Conservation (phyloP, 129 eudicot genomes). For the Artemisia tridentata region DNA sequence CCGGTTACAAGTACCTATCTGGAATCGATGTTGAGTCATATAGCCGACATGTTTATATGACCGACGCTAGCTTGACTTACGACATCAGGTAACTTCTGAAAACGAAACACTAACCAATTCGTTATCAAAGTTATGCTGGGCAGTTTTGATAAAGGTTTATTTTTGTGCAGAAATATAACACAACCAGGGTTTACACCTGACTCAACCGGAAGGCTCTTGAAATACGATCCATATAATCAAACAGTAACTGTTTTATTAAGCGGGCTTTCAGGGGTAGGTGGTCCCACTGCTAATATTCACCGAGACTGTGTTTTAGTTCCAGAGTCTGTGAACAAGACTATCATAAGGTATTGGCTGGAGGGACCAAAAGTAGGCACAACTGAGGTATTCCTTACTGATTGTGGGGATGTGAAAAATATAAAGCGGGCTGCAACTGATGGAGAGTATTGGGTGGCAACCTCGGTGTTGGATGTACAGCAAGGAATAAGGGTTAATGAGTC, state of each 20-base stretch:
- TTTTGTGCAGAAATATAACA: conserved; percentile 19
- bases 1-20: conserved; percentile 25
- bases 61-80: conserved; percentile 27
- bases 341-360: conserved; percentile 29
- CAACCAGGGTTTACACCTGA: conserved; percentile 28
- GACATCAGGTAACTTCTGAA: conserved; percentile 15
- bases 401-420: conserved; percentile 24
- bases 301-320: conserved; percentile 25
- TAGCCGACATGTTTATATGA: conserved; percentile 25
- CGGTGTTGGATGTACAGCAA: neutral
- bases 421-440: conserved; percentile 23
- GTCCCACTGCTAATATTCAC: conserved; percentile 25
- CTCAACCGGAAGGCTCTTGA: conserved; percentile 34
- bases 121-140: neutral
- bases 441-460: conserved; percentile 30
- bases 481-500: conserved; percentile 1
- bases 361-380: conserved; percentile 23
- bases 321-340: conserved; percentile 12
- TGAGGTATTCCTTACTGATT: conserved; percentile 18
- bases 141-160: neutral
- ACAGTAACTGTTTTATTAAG: conserved; percentile 18
- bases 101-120: neutral
- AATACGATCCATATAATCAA: conserved; percentile 16
- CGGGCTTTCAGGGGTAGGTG: conserved; percentile 28
- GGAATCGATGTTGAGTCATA: conserved; percentile 35